phyloP scores from a whole-genome alignment of 441 rosid genomes.

The Dalechampia spathulata region DNA sequence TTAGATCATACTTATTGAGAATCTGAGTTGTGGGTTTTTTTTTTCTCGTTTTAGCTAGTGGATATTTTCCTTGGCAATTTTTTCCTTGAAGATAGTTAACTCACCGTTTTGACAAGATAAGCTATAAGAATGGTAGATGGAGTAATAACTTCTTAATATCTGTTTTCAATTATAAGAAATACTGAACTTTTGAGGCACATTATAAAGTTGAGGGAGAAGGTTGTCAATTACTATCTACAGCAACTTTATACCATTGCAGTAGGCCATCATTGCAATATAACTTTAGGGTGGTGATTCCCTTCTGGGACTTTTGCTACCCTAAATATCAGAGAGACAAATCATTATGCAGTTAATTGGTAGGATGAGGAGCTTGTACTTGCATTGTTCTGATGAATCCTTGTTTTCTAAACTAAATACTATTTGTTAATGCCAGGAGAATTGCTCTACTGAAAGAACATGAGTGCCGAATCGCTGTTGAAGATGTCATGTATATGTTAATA shows the following conservation, averaged over 20 bases:
- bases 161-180: too few species aligned
- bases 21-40: not conserved
- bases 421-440: constrained; percentile 56
- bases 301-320: constrained; percentile 1
- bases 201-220: too few species aligned
- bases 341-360: not conserved
- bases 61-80: not conserved
- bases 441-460: constrained; percentile 57
- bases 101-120: too few species aligned
- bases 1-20: too few species aligned
- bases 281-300: not conserved
- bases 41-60: not conserved
- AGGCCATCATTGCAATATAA: constrained; percentile 1
- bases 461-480: constrained; percentile 66
- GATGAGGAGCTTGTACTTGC: not conserved
- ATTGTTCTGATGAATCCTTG: not conserved
- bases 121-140: too few species aligned
- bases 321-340: not conserved
- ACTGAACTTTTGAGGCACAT: too few species aligned
- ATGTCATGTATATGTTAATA: constrained; percentile 77
- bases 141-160: too few species aligned
- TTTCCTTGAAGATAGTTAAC: too few species aligned
- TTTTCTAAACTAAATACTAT: constrained; percentile 11
- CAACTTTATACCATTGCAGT: not conserved
- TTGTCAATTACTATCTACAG: too few species aligned